Evolutionary conservation across 306 rosid genomes (phyloP), one percentile per base, ranked within the genome.

Genomic region (Cicer arietinum): DNA sequence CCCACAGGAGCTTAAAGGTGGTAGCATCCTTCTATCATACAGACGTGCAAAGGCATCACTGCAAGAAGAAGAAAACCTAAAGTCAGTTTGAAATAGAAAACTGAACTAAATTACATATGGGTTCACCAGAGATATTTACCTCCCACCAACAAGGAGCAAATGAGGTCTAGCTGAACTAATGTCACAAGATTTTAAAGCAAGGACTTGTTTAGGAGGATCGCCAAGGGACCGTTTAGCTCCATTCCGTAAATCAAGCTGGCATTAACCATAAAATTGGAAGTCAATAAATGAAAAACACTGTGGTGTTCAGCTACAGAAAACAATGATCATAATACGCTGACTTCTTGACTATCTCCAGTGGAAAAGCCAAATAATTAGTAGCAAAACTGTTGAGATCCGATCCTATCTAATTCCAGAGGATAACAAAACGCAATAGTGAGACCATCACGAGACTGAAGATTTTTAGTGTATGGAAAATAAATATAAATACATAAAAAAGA

Each of bases 41-140:
- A 95, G 81, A 62, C 99, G 99, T 8, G 99, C 99, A 79, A 95
- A 95, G 67, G 99, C 86, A 86, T 92, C 99, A 60, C 99, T 95
- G 88, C 85, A 84, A 73, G 72, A 48, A 83, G 81, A 60, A 69
- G 74, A 65, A 40, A 78, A 69, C 16, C n/a, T 69, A 46, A 74
- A 10, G 76, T 78, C 72, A 79, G 77, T 56, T 52, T 44, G 57
- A 74, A 81, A 53, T 68, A 58, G 20, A 59, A 62, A 63, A 51
- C 16, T 14, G 45, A 52, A 46, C 7, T 53, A 60, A 43, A 54
- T 18, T 53, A 14, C 53, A 76, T 61, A 69, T 50, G 44, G 17
- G 18, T 67, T 72, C 67, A 77, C 59, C 41, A 80, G 67, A 78
- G 78, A 77, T 51, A 77, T 75, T 65, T 87, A 95, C 99, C 98